phyloP scores from a whole-genome alignment of 2,329 filamentous ascomycete species.

The Setomelanomma holmii region DNA sequence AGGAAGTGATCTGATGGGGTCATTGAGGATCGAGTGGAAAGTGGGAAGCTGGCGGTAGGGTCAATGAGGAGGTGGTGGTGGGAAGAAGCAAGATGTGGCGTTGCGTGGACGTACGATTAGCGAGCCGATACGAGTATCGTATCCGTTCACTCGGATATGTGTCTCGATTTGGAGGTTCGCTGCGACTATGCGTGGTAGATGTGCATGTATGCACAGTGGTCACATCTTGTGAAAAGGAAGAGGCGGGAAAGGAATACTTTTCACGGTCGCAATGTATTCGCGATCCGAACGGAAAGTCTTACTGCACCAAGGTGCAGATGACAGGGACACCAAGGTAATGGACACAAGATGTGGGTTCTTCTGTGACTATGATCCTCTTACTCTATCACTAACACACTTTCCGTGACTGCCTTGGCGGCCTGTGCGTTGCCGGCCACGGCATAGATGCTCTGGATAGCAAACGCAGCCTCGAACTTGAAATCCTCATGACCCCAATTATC shows the following conservation, averaged over 20 bases:
- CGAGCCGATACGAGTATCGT: background rate
- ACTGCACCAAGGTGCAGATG: background rate
- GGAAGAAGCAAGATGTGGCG: background rate
- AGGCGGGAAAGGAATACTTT: background rate
- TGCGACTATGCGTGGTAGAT: too few relatives aligned
- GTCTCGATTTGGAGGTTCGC: background rate
- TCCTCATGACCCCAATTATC: constrained; percentile 60
- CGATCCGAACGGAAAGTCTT: background rate
- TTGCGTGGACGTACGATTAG: background rate
- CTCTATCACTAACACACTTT: constrained; percentile 60
- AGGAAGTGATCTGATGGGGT: background rate
- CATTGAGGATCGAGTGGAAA: background rate
- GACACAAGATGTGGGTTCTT: background rate
- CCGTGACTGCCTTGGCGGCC: constrained; percentile 67
- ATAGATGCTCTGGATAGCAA: constrained; percentile 74
- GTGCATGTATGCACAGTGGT: background rate
- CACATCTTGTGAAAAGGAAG: too few relatives aligned
- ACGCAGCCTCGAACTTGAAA: constrained; percentile 74
- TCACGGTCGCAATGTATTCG: background rate
- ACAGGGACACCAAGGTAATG: too few relatives aligned
- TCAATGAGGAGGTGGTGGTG: too few relatives aligned
- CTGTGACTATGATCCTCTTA: constrained; percentile 8
- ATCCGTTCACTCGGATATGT: background rate
- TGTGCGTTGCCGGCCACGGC: constrained; percentile 68
- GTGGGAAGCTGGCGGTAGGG: too few relatives aligned